A percentile compares a stretch with the other conserved stretches of the same genome.
Evolutionary conservation across 2,329 filamentous ascomycete genomes (phyloP).

Genomic region (Claviceps digitariae): DNA sequence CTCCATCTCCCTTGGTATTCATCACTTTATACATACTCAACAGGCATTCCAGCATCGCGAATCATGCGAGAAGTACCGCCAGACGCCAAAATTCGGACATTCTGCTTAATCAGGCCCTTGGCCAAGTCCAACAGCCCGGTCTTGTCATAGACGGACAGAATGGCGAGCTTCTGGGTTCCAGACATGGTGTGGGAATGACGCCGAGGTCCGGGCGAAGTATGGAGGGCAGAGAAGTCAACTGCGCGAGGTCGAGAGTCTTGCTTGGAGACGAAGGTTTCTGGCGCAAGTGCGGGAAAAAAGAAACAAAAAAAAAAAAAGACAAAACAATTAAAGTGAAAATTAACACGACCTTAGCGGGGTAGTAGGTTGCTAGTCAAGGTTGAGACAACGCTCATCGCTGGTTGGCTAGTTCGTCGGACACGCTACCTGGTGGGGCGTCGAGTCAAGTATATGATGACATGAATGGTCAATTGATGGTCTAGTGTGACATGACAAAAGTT

Average conservation of each 20-base stretch:
- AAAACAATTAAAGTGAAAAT: not conserved
- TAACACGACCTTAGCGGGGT: not conserved
- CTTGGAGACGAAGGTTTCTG: not conserved
- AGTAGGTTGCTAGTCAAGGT: not conserved
- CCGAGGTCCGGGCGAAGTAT: not conserved
- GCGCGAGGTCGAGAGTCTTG: not conserved
- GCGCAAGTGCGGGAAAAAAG: not conserved
- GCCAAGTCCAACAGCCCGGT: slow-evolving; percentile 86
- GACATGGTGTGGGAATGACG: slow-evolving; percentile 20
- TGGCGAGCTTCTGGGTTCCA: slow-evolving; percentile 52
- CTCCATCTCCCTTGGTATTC: not conserved
- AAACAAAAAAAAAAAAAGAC: not conserved
- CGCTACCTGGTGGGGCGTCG: too few relatives aligned
- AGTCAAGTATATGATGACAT: too few relatives aligned
- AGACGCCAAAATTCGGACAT: slow-evolving; percentile 86
- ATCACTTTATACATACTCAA: slow-evolving; percentile 69
- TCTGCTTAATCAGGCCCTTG: slow-evolving; percentile 76
- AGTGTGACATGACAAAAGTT: too few relatives aligned
- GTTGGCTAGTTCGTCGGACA: too few relatives aligned
- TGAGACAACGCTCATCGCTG: too few relatives aligned
- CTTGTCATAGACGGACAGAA: slow-evolving; percentile 98
- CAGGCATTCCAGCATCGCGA: slow-evolving; percentile 85
- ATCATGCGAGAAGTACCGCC: slow-evolving; percentile 95
- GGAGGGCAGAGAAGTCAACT: not conserved
- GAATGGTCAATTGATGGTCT: too few relatives aligned